A percentile compares a stretch with the other conserved stretches of the same genome.
Evolutionary conservation across 306 rosid species (phyloP).

Genomic region (Trifolium subterraneum): DNA sequence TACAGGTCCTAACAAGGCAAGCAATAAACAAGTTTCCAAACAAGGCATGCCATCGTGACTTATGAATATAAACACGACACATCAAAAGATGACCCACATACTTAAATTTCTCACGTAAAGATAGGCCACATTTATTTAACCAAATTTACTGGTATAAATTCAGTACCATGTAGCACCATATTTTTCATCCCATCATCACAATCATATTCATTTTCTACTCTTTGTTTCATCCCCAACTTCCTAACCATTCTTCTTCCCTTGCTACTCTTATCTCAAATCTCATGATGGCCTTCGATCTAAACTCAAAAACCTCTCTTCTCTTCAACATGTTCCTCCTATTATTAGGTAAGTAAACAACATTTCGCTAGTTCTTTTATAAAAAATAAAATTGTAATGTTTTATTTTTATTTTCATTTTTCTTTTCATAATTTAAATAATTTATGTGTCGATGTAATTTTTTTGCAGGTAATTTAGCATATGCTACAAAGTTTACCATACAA

Average conservation of each 20-base stretch:
- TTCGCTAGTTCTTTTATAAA: not conserved
- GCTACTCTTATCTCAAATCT: not conserved
- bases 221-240: not conserved
- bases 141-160: constrained; percentile 32
- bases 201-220: not conserved
- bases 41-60: not conserved
- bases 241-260: not conserved
- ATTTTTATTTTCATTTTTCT: not conserved
- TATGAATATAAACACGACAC: constrained; percentile 16
- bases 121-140: constrained; percentile 15
- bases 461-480: constrained; percentile 53
- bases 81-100: constrained; percentile 46
- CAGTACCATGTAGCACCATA: not conserved
- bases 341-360: constrained; percentile 45
- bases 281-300: constrained; percentile 50
- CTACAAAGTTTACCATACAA: constrained; percentile 60
- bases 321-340: constrained; percentile 40
- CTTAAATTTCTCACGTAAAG: constrained; percentile 52
- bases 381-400: not conserved
- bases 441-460: not conserved
- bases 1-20: not conserved
- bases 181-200: not conserved
- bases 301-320: constrained; percentile 37
- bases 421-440: not conserved
- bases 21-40: not conserved